phyloP scores from a whole-genome alignment of 192 early-diverging fungal genomes.

The Coemansia sp. region DNA sequence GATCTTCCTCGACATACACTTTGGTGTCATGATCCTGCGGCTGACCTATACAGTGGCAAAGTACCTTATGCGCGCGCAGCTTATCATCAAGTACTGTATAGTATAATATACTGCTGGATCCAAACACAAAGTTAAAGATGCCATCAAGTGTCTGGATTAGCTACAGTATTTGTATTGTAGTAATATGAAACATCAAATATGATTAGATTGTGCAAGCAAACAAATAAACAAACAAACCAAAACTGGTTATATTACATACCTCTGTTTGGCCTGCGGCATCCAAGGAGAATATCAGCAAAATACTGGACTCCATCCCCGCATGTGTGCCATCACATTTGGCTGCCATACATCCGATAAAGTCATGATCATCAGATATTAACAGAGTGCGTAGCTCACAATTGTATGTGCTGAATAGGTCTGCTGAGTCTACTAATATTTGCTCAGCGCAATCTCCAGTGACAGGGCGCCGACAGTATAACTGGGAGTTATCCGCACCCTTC shows the following conservation, averaged over 20 bases:
- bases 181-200: neutral
- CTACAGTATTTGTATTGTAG: slow-evolving; percentile 10
- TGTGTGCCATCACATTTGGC: slow-evolving; percentile 3
- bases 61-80: slow-evolving; percentile 62
- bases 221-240: too few species aligned
- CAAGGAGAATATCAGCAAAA: slow-evolving; percentile 29
- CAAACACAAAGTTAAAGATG: slow-evolving; percentile 69
- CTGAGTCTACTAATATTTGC: slow-evolving; percentile 40
- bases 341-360: slow-evolving; percentile 30
- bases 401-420: slow-evolving; percentile 2
- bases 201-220: neutral
- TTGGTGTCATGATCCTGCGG: slow-evolving; percentile 21
- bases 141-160: slow-evolving; percentile 43
- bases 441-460: slow-evolving; percentile 1
- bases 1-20: slow-evolving; percentile 63
- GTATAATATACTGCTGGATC: slow-evolving; percentile 56
- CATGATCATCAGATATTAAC: slow-evolving; percentile 41
- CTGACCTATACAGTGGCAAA: slow-evolving; percentile 25
- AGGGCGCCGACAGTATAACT: slow-evolving; percentile 31
- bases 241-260: slow-evolving; percentile 9
- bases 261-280: slow-evolving; percentile 9
- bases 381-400: slow-evolving; percentile 32
- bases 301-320: slow-evolving; percentile 27
- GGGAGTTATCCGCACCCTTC: slow-evolving; percentile 9
- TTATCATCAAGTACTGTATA: slow-evolving; percentile 71